Percentiles rank a stretch among this genome's conserved stretches.
Evolutionary conservation across 148 eudicot genomes (phyloP).

Genomic region (Camellia japonica): DNA sequence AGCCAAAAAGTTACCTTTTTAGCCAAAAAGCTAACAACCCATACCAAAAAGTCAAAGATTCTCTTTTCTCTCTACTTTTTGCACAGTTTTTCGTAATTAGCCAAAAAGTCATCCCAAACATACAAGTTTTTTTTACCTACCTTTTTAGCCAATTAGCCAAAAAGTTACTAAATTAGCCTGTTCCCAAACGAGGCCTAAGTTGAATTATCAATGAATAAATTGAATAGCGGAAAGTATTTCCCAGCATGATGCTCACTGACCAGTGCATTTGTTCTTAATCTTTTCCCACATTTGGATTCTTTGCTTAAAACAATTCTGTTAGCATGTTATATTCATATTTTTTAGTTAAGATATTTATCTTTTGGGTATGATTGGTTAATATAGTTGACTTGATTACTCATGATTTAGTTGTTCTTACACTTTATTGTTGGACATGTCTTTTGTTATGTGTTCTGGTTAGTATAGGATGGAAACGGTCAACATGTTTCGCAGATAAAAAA

Average conservation of each 20-base stretch:
- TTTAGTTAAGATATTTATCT: not conserved
- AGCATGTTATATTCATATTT: not conserved
- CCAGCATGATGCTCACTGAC: not conserved
- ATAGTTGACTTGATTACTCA: not conserved
- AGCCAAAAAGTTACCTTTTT: no score
- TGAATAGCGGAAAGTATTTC: not conserved
- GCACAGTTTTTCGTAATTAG: no score
- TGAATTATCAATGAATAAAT: not conserved
- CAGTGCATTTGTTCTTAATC: not conserved
- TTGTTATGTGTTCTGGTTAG: not conserved
- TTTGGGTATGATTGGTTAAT: not conserved
- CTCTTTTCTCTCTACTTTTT: no score
- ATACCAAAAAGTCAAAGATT: no score
- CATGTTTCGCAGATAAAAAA: not conserved
- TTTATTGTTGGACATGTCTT: not conserved
- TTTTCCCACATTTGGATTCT: constrained; percentile 6
- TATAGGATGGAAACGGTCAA: not conserved
- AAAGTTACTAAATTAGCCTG: no score
- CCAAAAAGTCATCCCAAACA: no score
- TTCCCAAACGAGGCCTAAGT: no score
- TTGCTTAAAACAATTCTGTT: not conserved
- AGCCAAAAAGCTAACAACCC: no score
- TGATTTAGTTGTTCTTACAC: not conserved
- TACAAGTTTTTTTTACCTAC: no score
- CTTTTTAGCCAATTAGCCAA: no score